Conservation (phyloP, 257 asterid genomes). For the Jaltomata sinuosa region DNA sequence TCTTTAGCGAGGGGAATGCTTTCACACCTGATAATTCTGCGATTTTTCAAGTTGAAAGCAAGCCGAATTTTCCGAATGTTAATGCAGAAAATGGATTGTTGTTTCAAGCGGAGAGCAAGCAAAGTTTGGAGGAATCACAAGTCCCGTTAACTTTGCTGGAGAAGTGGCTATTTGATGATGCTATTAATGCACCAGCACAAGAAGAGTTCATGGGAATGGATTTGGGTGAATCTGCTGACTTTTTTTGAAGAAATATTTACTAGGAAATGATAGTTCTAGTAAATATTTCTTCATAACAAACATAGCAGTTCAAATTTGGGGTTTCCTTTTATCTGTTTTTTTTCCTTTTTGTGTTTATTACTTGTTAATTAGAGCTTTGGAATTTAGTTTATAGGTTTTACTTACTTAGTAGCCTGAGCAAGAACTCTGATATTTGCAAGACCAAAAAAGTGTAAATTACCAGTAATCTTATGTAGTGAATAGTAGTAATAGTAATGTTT, state of each 20-base stretch:
- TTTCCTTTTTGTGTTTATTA: neutral
- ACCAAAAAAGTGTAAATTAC: constrained; percentile 1
- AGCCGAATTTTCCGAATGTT: neutral
- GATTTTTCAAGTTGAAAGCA: constrained; percentile 2
- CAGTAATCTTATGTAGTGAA: neutral
- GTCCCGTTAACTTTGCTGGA: constrained; percentile 42
- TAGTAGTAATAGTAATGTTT: neutral
- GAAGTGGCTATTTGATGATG: constrained; percentile 58
- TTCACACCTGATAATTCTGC: neutral
- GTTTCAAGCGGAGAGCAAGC: constrained; percentile 2
- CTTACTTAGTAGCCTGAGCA: neutral
- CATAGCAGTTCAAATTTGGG: neutral
- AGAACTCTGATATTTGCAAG: neutral
- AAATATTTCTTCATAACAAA: neutral
- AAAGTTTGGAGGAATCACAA: constrained; percentile 19
- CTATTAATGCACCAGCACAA: constrained; percentile 5
- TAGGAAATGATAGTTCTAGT: neutral
- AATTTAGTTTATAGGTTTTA: neutral
- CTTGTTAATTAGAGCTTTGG: neutral
- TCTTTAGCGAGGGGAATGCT: neutral
- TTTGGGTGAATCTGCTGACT: neutral
- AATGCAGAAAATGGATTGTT: neutral
- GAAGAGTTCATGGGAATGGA: neutral
- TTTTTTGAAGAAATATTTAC: neutral
- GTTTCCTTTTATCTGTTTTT: neutral